Evolutionary conservation across 2,329 filamentous ascomycete species (phyloP).

Genomic region (Neurospora sp.): DNA sequence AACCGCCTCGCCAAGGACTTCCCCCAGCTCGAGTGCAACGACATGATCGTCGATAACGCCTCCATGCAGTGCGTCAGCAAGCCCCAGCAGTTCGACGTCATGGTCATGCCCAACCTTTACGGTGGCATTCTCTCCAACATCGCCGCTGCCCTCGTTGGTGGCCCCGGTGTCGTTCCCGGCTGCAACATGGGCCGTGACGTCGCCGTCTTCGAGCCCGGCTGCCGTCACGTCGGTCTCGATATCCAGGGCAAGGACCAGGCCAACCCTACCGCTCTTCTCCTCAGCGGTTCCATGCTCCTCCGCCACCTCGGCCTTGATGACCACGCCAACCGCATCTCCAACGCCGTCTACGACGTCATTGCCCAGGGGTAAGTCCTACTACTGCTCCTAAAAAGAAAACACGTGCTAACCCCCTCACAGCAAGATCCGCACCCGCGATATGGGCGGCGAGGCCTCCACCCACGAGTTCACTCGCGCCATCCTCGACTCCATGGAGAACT

Average conservation of each 20-base stretch:
- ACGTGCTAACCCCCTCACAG: conserved; percentile 42
- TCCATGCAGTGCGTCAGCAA: conserved; percentile 97
- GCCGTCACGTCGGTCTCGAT: conserved; percentile 97
- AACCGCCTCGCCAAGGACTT: conserved; percentile 89
- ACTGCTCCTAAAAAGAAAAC: neutral
- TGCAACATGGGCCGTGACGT: conserved; percentile 99
- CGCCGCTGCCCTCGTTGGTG: conserved; percentile 90
- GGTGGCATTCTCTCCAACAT: conserved; percentile 99
- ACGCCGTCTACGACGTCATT: conserved; percentile 69
- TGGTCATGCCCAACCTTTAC: conserved; percentile 99
- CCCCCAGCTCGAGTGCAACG: conserved; percentile 89
- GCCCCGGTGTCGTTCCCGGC: conserved; percentile 91
- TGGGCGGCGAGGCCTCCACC: conserved; percentile 85
- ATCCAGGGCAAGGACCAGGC: conserved; percentile 99
- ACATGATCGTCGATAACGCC: conserved; percentile 99
- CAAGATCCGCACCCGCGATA: conserved; percentile 82
- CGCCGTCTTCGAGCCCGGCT: conserved; percentile 96
- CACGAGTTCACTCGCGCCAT: conserved; percentile 94
- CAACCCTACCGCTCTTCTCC: conserved; percentile 91
- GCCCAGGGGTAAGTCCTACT: conserved; percentile 64
- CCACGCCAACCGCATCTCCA: conserved; percentile 96
- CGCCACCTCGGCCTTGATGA: conserved; percentile 95
- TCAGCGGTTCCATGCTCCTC: conserved; percentile 94
- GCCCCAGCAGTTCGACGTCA: conserved; percentile 97
- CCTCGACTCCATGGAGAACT: conserved; percentile 83